Evolutionary conservation across 2,329 filamentous ascomycete species (phyloP).

Genomic region (Penicillium paneum): DNA sequence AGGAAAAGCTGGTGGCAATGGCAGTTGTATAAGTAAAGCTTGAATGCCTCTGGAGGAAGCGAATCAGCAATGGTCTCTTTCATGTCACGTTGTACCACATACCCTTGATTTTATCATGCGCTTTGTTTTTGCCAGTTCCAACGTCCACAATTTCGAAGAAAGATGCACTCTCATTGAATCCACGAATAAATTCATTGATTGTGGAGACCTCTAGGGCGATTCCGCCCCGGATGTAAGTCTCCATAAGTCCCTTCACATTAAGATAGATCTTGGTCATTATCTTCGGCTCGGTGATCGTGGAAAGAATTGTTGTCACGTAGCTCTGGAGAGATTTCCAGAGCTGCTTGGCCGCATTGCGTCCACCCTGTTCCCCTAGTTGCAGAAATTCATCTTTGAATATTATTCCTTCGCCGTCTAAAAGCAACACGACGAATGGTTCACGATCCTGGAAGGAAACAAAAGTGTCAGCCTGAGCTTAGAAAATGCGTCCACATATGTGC

Average conservation of each 20-base stretch:
- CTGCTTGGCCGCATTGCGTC: conserved; percentile 51
- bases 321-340: conserved; percentile 46
- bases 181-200: conserved; percentile 53
- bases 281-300: conserved; percentile 45
- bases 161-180: conserved; percentile 53
- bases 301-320: conserved; percentile 43
- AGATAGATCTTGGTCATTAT: conserved; percentile 54
- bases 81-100: conserved; percentile 17
- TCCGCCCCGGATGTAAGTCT: conserved; percentile 48
- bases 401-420: conserved; percentile 57
- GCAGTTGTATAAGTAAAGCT: conserved; percentile 54
- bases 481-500: conserved; percentile 7
- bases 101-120: conserved; percentile 50
- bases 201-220: conserved; percentile 42
- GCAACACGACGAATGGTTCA: conserved; percentile 53
- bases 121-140: conserved; percentile 44
- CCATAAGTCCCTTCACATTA: conserved; percentile 51
- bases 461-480: conserved; percentile 10
- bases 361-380: conserved; percentile 51
- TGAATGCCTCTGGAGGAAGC: conserved; percentile 49
- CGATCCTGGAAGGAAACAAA: conserved; percentile 40
- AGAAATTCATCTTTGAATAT: conserved; percentile 54
- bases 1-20: conserved; percentile 61
- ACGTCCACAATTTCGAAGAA: conserved; percentile 53
- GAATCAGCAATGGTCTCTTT: conserved; percentile 23